Percentiles rank a stretch among this genome's conserved stretches.
Conservation (phyloP, 768 basidiomycete species). For the Rossbeevera mucosa region DNA sequence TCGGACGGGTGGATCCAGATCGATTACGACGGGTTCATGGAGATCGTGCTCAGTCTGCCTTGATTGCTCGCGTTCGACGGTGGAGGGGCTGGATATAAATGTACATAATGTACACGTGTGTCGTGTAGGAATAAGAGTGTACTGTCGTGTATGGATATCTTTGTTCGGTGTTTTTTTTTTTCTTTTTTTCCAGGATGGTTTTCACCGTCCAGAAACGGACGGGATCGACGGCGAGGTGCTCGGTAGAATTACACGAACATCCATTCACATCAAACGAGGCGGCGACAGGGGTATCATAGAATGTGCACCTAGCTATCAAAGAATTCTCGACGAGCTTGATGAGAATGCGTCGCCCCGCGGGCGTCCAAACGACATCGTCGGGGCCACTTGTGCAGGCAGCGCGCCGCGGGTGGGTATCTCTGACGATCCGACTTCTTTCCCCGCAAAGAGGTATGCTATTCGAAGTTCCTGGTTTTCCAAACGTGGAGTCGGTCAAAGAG, state of each 20-base stretch:
- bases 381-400: conserved; percentile 21
- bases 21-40: conserved; percentile 54
- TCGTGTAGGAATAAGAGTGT: conserved; percentile 11
- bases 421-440: conserved; percentile 44
- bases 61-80: conserved; percentile 20
- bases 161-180: not conserved
- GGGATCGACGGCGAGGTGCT: not conserved
- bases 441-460: conserved; percentile 38
- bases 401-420: conserved; percentile 27
- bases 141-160: not conserved
- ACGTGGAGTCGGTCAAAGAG: not conserved
- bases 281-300: not conserved
- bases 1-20: conserved; percentile 51
- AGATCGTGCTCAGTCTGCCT: conserved; percentile 43
- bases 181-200: not conserved
- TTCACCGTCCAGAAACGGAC: not conserved
- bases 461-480: conserved; percentile 44
- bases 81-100: not conserved
- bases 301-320: conserved; percentile 7
- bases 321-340: conserved; percentile 18
- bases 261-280: not conserved
- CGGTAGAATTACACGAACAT: not conserved
- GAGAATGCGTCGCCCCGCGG: conserved; percentile 32
- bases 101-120: not conserved
- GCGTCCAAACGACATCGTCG: conserved; percentile 22